phyloP scores from a whole-genome alignment of 73 alveolate species.

The Paramecium octaurelia region DNA sequence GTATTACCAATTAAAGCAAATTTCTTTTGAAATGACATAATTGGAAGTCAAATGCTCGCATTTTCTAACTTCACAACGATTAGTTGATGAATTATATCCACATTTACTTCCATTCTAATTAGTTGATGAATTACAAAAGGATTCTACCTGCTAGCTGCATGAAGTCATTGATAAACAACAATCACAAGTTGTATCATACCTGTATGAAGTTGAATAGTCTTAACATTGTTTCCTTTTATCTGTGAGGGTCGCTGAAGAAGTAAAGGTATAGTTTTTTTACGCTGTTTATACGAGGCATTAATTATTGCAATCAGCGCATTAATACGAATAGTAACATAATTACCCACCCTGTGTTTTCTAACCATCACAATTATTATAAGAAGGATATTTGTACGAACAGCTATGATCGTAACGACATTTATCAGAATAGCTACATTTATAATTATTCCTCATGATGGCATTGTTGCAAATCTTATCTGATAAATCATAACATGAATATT shows the following conservation, averaged over 20 bases:
- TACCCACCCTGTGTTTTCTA: background rate
- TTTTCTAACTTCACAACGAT: background rate
- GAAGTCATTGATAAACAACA: background rate
- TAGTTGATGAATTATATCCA: background rate
- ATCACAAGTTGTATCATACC: background rate
- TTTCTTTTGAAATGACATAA: background rate
- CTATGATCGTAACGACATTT: background rate
- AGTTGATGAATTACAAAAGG: background rate
- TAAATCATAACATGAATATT: background rate
- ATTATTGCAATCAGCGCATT: background rate
- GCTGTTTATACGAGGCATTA: background rate
- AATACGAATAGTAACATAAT: background rate
- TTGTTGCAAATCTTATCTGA: background rate
- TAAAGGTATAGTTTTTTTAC: no score
- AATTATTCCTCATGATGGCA: background rate
- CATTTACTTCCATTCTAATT: background rate
- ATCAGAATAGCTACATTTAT: background rate
- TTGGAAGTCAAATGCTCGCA: background rate
- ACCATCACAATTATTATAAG: background rate
- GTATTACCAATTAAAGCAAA: background rate
- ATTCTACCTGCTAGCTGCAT: background rate
- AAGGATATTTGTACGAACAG: background rate
- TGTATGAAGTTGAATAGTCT: background rate
- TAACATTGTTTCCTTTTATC: background rate
- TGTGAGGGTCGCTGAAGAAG: background rate